Base-by-base conservation (phyloP, 1,284 basidiomycete genomes). In the Peniophora sp. region DNA sequence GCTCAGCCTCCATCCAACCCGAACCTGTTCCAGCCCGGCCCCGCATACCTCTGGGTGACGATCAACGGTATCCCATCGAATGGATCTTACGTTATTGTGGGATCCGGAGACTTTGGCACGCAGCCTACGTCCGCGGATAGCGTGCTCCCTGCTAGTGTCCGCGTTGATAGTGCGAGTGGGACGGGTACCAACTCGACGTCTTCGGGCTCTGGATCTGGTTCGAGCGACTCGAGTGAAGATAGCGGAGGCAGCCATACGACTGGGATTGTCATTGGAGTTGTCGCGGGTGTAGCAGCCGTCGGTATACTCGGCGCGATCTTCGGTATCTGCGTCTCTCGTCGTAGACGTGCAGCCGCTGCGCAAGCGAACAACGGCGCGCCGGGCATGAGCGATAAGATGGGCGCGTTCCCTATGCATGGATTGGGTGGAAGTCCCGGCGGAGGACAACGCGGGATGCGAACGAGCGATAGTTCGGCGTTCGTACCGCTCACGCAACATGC, bases 11-110 rank as follows among this genome's bases (percentile, higher is more conserved):
- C 86, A 2, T 88, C 90, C 0, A 92, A 92, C 65, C 68, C 92
- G 6, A 86, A 85, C 61, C 70, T 95, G 56, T 79, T 94, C 75
- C 83, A 83, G 38, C 93, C 93, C 9, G 93, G 93, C 17, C 92
- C 92, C 2, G 87, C 83, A 1, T 75, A 93, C 57, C 59, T 94
- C 52, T 95, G 82, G 63, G 85, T 94, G 56, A 83, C 82, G 44
- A 72, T 93, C 58, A 74, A 87, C 58, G 93, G 91, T 45, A 81
- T 96, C n/a, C 93, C 93, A 0, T 86, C 83, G 51, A 84, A 84
- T 50, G 92, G 88, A 0, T 75, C 78, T 0, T 78, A 78, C 66
- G 73, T 92, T 53, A 86, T 79, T 56, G 74, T 92, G 44, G 93
- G 93, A 17, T 83, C 73, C 54, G 91, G 92, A 20, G 70, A 81